Base-by-base conservation (phyloP, 2,329 filamentous ascomycete genomes). In the Fusarium multiceps region DNA sequence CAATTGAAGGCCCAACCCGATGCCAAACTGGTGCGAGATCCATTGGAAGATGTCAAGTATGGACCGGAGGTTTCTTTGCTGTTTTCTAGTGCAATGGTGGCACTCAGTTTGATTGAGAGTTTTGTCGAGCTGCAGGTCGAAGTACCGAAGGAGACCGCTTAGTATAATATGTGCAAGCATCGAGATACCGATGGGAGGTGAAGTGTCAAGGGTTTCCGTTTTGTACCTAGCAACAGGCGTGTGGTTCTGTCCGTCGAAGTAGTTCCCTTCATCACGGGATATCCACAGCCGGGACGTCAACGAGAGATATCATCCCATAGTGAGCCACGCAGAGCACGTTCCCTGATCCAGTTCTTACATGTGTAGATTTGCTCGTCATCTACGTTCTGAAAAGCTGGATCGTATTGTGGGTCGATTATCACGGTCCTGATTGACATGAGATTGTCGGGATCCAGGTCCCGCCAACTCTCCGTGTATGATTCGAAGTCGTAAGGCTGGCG, bases 301-400 rank as follows among this genome's bases (percentile, higher is more conserved):
- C 11, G 34, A 37, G 2, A 30, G 6, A 50, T 34, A 4, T 62
- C 59, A 1, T 25, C 32, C 71, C 71, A 73, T 0, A 73, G 14
- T 3, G 43, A 58, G 16, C 57, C 62, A 2, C 13, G 6, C 18
- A 72, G 34, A 13, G 62, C 50, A 25, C 42, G 55, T 3, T 51
- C 7, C 16, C 43, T 62, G 12, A 71, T 21, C 63, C 66, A 73
- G n/a, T 23, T 7, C 27, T 66, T 53, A 2, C 50, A 55, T 11
- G 49, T 11, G 4, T 42, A 23, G 5, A 30, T 37, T 4, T 43
- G 54, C 11, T 14, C 5, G 3, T 40, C 8, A 10, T 11, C n/a
- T 34, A 25, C 37, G 6, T 9, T 18, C 28, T 43, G 55, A 8
- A 20, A 16, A 23, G 41, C 18, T 16, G 14, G 25, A 13, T 34